Evolutionary conservation across 306 rosid species (phyloP), one percentile per base, ranked within the genome.

Genomic region (Senna siamea): DNA sequence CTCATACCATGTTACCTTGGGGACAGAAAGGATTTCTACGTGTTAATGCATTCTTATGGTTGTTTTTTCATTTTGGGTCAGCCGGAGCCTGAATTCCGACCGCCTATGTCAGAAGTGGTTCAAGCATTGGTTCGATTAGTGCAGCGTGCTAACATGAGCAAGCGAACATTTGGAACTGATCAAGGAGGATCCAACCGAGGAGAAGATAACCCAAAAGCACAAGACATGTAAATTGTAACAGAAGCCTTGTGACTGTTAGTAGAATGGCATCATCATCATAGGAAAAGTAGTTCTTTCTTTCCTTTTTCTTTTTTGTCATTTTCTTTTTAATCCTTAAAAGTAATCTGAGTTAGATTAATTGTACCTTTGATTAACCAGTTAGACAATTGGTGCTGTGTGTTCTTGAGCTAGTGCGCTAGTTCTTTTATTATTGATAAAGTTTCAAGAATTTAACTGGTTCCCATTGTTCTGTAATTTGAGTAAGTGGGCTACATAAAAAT

Each of bases 31-130:
- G 44, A n/a, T 62, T 47, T 61, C 52, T 28, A 20, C 47, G 61
- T 46, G 30, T 38, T 54, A n/a, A 63, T 23, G 11, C 47, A 19
- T 59, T 26, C 58, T 59, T 20, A 63, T 35, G 63, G 55, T 59
- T 37, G 19, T 44, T 37, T 56, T 66, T 55, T 23, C 43, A 48
- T 20, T 72, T 43, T 72, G 82, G 65, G 60, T 79, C 96, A 94
- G 99, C 82, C 86, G 20, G 99, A 94, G 75, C 97, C 99, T n/a
- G 99, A 94, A 73, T 94, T 94, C 51, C 90, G 99, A 85, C 99
- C 99, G 54, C 97, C 97, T 0, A 94, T 94, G 99, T 94, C 99
- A 0, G 99, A 94, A 80, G 99, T 94, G 66, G 99, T 94, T 53
- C 88, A 94, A 75, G 95, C 96, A 18, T 80, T 94, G 70, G 99